These are phyloP conservation scores for Xanthoconium separans DNA, from an alignment of 1,284 basidiomycete species.

Conservation along the genomic window DNA sequence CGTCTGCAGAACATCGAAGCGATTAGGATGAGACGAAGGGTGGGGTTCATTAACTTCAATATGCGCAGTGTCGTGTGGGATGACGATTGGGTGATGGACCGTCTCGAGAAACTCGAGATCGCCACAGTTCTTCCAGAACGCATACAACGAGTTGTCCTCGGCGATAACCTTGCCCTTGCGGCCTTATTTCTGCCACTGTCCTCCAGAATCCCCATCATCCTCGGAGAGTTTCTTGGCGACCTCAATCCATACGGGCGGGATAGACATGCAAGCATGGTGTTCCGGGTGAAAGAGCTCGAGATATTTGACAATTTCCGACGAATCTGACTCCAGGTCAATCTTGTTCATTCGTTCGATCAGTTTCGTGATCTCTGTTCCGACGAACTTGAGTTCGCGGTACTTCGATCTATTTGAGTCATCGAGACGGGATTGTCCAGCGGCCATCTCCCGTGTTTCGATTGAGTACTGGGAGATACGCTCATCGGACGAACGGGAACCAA, in stretches of 20 bases:
- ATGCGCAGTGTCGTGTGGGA: neutral
- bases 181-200: slow-evolving; percentile 22
- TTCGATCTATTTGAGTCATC: slow-evolving; percentile 31
- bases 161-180: slow-evolving; percentile 16
- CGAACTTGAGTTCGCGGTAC: slow-evolving; percentile 41
- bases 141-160: slow-evolving; percentile 41
- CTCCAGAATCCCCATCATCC: slow-evolving; percentile 21
- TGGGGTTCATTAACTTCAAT: neutral
- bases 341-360: slow-evolving; percentile 45
- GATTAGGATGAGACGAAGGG: slow-evolving; percentile 14
- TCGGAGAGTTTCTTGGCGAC: slow-evolving; percentile 22
- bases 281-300: slow-evolving; percentile 43
- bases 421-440: slow-evolving; percentile 43
- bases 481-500: slow-evolving; percentile 61
- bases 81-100: neutral
- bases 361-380: slow-evolving; percentile 44
- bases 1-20: slow-evolving; percentile 11
- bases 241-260: slow-evolving; percentile 45
- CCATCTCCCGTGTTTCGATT: slow-evolving; percentile 54
- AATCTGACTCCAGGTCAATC: slow-evolving; percentile 37
- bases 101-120: slow-evolving; percentile 43
- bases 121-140: slow-evolving; percentile 43
- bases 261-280: slow-evolving; percentile 38
- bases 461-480: slow-evolving; percentile 56
- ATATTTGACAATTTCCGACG: slow-evolving; percentile 38